Evolutionary conservation across 1,139 yeast species (phyloP).

Genomic region (Wickerhamomyces sp.): DNA sequence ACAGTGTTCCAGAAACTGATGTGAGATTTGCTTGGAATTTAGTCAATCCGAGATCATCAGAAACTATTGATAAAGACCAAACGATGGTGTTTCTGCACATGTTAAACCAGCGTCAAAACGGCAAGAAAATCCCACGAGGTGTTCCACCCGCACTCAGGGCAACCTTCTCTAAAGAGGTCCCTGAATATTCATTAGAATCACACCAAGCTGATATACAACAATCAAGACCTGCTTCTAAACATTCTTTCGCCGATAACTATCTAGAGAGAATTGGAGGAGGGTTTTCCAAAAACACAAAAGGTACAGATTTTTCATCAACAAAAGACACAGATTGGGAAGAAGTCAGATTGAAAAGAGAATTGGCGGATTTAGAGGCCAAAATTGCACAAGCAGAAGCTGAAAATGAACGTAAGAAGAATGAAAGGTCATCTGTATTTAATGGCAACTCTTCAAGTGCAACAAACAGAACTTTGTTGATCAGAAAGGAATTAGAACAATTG

Average conservation of each 20-base stretch:
- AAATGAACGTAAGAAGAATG: constrained; percentile 39
- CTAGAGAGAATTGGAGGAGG: constrained; percentile 24
- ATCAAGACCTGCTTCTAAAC: constrained; percentile 16
- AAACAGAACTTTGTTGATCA: constrained; percentile 37
- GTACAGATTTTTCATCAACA: constrained; percentile 72
- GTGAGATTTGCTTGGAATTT: constrained; percentile 93
- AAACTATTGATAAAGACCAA: constrained; percentile 91
- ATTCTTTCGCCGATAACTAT: constrained; percentile 24
- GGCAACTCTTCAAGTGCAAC: constrained; percentile 30
- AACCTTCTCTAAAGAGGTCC: constrained; percentile 81
- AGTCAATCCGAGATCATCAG: constrained; percentile 84
- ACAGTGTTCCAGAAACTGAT: constrained; percentile 77
- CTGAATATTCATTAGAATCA: constrained; percentile 65
- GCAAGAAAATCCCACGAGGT: constrained; percentile 84
- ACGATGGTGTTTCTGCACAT: constrained; percentile 85
- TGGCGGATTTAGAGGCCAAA: constrained; percentile 65
- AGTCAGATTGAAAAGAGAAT: constrained; percentile 74
- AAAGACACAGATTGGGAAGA: constrained; percentile 84
- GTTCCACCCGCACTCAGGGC: constrained; percentile 93
- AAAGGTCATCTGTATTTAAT: constrained; percentile 31
- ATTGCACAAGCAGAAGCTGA: constrained; percentile 55
- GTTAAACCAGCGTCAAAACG: constrained; percentile 83
- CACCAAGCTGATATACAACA: constrained; percentile 39
- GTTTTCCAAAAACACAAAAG: constrained; percentile 41
- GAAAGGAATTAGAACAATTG: constrained; percentile 79